Base-by-base conservation (phyloP, 108 stramenopile genomes). In the Cyclostephanos tholiformis region DNA sequence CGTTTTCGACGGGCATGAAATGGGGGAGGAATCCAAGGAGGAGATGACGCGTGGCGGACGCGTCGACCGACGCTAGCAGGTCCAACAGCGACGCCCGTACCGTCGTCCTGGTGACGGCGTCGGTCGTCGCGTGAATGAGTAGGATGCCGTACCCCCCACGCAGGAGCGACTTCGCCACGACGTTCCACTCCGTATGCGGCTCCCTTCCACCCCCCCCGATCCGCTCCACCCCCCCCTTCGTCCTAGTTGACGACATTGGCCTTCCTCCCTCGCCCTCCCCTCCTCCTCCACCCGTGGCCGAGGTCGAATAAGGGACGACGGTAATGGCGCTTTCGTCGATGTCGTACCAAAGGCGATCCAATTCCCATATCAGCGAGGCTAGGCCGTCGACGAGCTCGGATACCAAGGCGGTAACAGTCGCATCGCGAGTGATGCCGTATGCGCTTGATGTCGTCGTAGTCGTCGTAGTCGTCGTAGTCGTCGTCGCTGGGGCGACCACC, bases 11-110 rank as follows among this genome's bases (percentile, higher is more conserved):
- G 29, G 77, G 77, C 46, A 67, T 72, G 41, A 78, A 78, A 72
- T 78, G 70, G 17, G 77, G 71, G 35, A 78, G 57, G 61, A 78
- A 78, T 8, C 32, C 65, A 9, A 78, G 19, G 12, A 78, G 70
- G 9, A 78, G 67, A 61, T 71, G 77, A 2, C 77, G 70, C 65
- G 66, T 66, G 39, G 69, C 32, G 50, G 49, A 60, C 35, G 76
- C 60, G 19, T 49, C 44, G 13, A 77, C 25, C 13, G 69, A 77
- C 20, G 76, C 57, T 0, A 77, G 76, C 13, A 77, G 48, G 27
- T 77, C 64, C 27, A 77, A 57, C 17, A 77, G 65, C 51, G 76
- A 77, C 44, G 63, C 53, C n/a, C 76, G 69, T 22, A 60, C 65
- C 8, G 71, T 25, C 50, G 30, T 65, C 49, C 46, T 63, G 7